phyloP scores from a whole-genome alignment of 2,329 filamentous ascomycete genomes.

The Mycosphaerella sp. region DNA sequence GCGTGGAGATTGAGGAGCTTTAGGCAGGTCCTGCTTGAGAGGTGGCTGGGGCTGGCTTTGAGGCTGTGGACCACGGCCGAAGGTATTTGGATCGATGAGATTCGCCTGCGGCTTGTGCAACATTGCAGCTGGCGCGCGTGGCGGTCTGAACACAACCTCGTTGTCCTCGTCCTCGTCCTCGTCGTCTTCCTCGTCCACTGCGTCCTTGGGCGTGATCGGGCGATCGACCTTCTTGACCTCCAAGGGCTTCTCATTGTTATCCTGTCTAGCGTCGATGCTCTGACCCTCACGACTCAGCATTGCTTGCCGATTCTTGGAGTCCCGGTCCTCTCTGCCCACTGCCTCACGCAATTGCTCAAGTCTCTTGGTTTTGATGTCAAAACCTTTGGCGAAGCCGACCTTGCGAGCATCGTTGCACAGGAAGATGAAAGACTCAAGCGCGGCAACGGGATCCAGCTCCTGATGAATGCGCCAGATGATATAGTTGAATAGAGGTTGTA shows the following conservation, averaged over 20 bases:
- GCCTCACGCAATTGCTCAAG: slow-evolving; percentile 47
- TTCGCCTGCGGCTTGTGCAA: slow-evolving; percentile 25
- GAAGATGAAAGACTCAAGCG: slow-evolving; percentile 47
- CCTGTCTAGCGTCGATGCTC: slow-evolving; percentile 5
- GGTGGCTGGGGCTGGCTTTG: slow-evolving; percentile 1
- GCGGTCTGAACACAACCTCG: slow-evolving; percentile 28
- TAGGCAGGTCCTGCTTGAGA: slow-evolving; percentile 6
- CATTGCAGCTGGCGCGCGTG: slow-evolving; percentile 32
- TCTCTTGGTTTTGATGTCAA: slow-evolving; percentile 46
- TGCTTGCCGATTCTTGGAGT: slow-evolving; percentile 37
- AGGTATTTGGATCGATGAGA: slow-evolving; percentile 46
- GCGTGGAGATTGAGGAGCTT: slow-evolving; percentile 19
- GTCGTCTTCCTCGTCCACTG: slow-evolving; percentile 15
- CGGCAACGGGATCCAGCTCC: slow-evolving; percentile 43
- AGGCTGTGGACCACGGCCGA: slow-evolving; percentile 36
- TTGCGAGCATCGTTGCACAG: slow-evolving; percentile 46
- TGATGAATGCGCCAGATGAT: slow-evolving; percentile 49
- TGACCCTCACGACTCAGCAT: slow-evolving; percentile 28
- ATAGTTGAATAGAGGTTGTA: slow-evolving; percentile 48
- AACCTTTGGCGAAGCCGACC: slow-evolving; percentile 43
- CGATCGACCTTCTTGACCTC: slow-evolving; percentile 3
- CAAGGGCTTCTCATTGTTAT: background rate
- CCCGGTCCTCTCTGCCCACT: slow-evolving; percentile 45
- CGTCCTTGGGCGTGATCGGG: slow-evolving; percentile 6
- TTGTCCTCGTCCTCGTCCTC: slow-evolving; percentile 20